Evolutionary conservation across 768 basidiomycete genomes (phyloP), one percentile per base, ranked within the genome.

Genomic region (Collybia sordida): DNA sequence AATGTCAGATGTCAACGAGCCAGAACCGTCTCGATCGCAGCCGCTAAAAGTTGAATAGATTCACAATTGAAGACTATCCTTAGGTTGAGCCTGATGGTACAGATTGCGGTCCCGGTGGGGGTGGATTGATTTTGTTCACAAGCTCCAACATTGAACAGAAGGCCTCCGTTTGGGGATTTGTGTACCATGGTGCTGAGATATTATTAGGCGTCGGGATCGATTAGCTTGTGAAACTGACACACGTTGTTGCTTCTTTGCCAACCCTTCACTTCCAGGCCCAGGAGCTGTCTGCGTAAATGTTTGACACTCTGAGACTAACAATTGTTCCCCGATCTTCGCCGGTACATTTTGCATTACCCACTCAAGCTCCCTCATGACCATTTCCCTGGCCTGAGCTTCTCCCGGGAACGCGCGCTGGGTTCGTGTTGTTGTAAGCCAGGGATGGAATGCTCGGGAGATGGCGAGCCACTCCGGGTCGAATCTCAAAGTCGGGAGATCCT

Each of bases 401-500:
- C 77, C 74, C 0, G 94, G 93, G 58, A 91, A 86, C 0, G 73
- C 58, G 0, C 64, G 64, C 53, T 88, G 88, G 0, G 59, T 57
- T 6, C 61, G 71, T 3, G 63, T 57, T 4, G 77, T 76, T 2
- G 88, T 85, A 53, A 98, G 78, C 69, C 79, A 88, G 0, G 86
- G 85, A 52, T 93, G 82, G 56, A 95, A 88, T 0, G 92, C 93
- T 6, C 90, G 87, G 4, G 84, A 85, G 60, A 99, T 93, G 0
- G 93, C 94, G 41, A 98, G 82, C 97, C 97, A 99, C 63, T 93
- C 85, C 0, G 86, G 85, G 60, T 98, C 94, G 66, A 81, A 97
- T 12, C 79, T 76, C 17, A 98, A 60, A 0, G 51, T 54, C 4
- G 79, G 77, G 7, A 17, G 54, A n/a, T 11, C 27, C 27, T 11